phyloP scores from a whole-genome alignment of 2,329 filamentous ascomycete species.

The Trichoderma atroviride region DNA sequence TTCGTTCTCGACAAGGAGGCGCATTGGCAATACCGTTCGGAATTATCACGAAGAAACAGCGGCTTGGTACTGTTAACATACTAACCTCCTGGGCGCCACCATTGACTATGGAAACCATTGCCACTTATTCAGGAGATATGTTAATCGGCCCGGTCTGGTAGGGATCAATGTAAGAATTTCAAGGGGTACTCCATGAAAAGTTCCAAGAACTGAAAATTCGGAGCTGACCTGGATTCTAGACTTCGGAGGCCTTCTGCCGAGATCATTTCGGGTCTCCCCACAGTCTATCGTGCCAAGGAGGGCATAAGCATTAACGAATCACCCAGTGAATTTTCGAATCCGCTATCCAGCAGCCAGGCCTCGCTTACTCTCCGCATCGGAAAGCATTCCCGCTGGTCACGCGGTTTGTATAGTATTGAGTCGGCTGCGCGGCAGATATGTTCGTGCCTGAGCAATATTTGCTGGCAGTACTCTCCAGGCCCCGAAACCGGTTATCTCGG shows the following conservation, averaged over 20 bases:
- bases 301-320: slow-evolving; percentile 2
- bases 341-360: background rate
- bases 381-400: background rate
- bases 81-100: too few species aligned
- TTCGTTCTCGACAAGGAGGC: background rate
- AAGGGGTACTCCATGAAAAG: background rate
- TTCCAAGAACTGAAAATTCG: background rate
- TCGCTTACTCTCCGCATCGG: background rate
- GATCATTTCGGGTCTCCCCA: background rate
- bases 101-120: background rate
- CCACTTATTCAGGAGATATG: background rate
- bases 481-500: slow-evolving; percentile 12
- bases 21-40: background rate
- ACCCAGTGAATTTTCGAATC: background rate
- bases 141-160: slow-evolving; percentile 2
- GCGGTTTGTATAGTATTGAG: background rate
- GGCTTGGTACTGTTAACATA: background rate
- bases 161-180: background rate
- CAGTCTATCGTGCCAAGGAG: background rate
- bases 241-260: background rate
- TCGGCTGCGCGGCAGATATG: background rate
- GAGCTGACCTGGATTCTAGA: background rate
- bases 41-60: background rate
- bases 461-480: background rate
- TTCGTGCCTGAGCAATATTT: background rate